phyloP scores from a whole-genome alignment of 2,329 filamentous ascomycete species.

The Trichoderma arundinaceum region DNA sequence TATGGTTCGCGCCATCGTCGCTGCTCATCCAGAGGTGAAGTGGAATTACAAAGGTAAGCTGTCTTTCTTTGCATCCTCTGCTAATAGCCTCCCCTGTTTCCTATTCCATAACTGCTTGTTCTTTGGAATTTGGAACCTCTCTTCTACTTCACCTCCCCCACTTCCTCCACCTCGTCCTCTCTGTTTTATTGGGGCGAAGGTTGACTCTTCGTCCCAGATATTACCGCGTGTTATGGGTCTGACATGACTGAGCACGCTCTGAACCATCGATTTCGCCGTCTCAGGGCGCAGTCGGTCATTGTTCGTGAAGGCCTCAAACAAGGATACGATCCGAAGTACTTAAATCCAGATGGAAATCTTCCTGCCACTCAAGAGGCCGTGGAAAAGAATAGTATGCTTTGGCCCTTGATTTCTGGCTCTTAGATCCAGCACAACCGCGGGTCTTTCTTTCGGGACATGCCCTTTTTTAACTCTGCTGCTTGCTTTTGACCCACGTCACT shows the following conservation, averaged over 20 bases:
- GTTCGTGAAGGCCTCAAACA: slow-evolving; percentile 45
- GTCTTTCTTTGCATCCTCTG: neutral
- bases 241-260: slow-evolving; percentile 55
- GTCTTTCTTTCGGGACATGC: neutral
- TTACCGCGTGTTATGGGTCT: slow-evolving; percentile 55
- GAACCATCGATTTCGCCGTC: slow-evolving; percentile 58
- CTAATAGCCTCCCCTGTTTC: slow-evolving; percentile 2
- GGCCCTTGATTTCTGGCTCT: neutral
- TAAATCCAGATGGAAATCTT: slow-evolving; percentile 46
- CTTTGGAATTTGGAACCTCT: neutral
- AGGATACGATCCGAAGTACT: slow-evolving; percentile 51
- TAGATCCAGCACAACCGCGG: neutral
- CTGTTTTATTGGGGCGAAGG: slow-evolving; percentile 38
- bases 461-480: too few relatives aligned
- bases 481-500: neutral
- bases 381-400: slow-evolving; percentile 50
- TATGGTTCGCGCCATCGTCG: slow-evolving; percentile 65
- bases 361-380: slow-evolving; percentile 48
- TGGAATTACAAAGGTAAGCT: slow-evolving; percentile 67
- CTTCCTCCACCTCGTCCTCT: neutral
- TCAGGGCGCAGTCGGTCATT: slow-evolving; percentile 51
- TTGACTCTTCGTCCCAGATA: slow-evolving; percentile 51
- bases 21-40: slow-evolving; percentile 58
- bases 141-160: neutral
- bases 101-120: slow-evolving; percentile 7